These are phyloP conservation scores for Phyllachora maydis DNA, from an alignment of 2,329 filamentous ascomycete species.

Conservation along the genomic window DNA sequence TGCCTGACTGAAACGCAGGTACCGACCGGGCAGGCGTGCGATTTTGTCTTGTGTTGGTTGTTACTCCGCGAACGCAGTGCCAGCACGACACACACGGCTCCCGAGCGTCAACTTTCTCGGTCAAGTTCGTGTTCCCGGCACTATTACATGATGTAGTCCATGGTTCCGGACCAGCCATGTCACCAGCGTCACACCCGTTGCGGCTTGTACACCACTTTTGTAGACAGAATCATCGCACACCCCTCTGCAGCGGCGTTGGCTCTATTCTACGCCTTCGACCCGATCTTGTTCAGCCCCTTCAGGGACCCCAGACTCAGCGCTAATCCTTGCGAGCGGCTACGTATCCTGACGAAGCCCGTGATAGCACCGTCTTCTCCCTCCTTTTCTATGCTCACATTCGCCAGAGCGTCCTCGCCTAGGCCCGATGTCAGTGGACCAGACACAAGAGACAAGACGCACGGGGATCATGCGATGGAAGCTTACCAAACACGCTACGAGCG, in stretches of 20 bases:
- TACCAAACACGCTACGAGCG: conserved; percentile 93
- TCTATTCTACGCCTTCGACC: conserved; percentile 19
- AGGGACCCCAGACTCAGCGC: conserved; percentile 84
- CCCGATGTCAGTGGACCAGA: no score
- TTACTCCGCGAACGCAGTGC: no score
- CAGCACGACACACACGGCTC: no score
- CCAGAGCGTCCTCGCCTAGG: conserved; percentile 87
- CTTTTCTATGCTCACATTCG: conserved; percentile 95
- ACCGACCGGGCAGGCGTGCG: no score
- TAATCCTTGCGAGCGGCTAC: conserved; percentile 87
- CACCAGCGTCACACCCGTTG: no score
- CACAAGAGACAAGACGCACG: neutral
- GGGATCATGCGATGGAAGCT: conserved; percentile 25
- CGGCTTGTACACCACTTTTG: neutral
- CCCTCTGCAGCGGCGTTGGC: neutral
- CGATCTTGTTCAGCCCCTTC: conserved; percentile 81
- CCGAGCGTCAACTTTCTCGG: no score
- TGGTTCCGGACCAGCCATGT: no score
- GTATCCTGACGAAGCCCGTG: conserved; percentile 92
- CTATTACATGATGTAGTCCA: no score
- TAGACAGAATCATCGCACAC: neutral
- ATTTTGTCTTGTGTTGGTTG: no score
- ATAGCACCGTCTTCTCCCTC: conserved; percentile 89
- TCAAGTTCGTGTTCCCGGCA: no score
- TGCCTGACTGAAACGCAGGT: no score